Evolutionary conservation across 2,329 filamentous ascomycete species (phyloP).

Genomic region (Pochonia chlamydosporia): DNA sequence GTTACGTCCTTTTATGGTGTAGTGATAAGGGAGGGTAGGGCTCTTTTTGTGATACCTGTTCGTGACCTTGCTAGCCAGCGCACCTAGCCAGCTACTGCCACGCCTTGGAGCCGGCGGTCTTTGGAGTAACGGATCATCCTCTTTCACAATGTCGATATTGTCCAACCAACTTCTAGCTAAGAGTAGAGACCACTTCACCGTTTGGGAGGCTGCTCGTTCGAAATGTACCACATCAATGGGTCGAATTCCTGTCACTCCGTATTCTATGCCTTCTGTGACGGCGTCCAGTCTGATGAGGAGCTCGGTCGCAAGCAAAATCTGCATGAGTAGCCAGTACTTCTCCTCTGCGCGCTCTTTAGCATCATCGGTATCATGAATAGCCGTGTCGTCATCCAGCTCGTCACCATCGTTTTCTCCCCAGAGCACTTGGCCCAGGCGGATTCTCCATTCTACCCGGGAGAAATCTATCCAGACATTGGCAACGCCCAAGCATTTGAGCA

Average conservation of each 20-base stretch:
- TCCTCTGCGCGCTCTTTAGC: constrained; percentile 51
- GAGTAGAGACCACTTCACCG: constrained; percentile 63
- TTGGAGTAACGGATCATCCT: constrained; percentile 20
- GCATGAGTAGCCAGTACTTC: constrained; percentile 61
- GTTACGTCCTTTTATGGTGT: constrained; percentile 50
- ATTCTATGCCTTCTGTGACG: constrained; percentile 55
- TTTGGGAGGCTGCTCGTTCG: constrained; percentile 53
- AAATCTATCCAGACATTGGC: constrained; percentile 71
- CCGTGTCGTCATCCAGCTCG: constrained; percentile 46
- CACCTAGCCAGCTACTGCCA: constrained; percentile 46
- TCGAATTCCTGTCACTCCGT: constrained; percentile 44
- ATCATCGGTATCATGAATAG: constrained; percentile 42
- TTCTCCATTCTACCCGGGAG: constrained; percentile 68
- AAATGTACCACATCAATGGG: constrained; percentile 55
- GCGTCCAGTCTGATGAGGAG: constrained; percentile 59
- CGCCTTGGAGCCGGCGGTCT: constrained; percentile 13
- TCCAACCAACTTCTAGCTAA: constrained; percentile 63
- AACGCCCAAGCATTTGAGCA: constrained; percentile 59
- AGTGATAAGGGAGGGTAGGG: constrained; percentile 27
- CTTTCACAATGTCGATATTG: constrained; percentile 54
- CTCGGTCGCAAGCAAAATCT: constrained; percentile 60
- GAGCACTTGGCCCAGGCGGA: constrained; percentile 64
- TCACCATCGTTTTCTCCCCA: constrained; percentile 55
- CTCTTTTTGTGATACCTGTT: constrained; percentile 33
- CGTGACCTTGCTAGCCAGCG: constrained; percentile 49